Evolutionary conservation across 805 yeast species (phyloP), one percentile per base, ranked within the genome.

Genomic region (Schwanniomyces pseudopolymorphus): DNA sequence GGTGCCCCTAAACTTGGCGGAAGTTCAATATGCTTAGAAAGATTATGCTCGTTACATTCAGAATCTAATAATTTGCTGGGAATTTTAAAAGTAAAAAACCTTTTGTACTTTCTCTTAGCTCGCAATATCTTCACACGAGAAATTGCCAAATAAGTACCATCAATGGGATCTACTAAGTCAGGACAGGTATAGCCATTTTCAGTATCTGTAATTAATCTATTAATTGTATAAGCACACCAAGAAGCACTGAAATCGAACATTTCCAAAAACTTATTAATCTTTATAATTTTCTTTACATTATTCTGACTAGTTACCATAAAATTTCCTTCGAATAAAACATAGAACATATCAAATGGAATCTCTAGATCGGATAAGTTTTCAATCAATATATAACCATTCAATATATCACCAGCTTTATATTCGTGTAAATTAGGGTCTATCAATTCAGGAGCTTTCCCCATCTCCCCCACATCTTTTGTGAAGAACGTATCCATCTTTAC

Each of bases 321-420:
- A 14, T 59, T 63, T 1, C 86, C 87, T 55, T 82, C 87, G 26
- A 83, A 66, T 1, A 82, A 68, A 6, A 81, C 77, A 44, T 79
- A 71, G 56, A 84, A 78, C 82, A 81, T 80, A 53, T 84, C 85
- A 56, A 84, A 85, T 2, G 78, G 77, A 17, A 84, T 67, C 0
- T 72, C 65, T 14, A 62, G 51, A 1, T 58, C 43, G 1, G 78
- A 61, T 5, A 54, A 64, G 54, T 81, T 81, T 43, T 67, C 64
- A 17, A 80, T 66, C 0, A 60, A 52, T 6, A 77, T 64, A 53
- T 75, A 80, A 0, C 92, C 92, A 55, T 79, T 75, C 11, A 85
- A 69, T 17, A 72, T 70, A 57, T 85, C 90, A n/a, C 89, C 89
- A 10, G 84, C 83, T 16, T 79, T 79, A 57, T 78, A 85, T 58